Percentiles rank a stretch among this genome's conserved stretches.
Conservation (phyloP, 2,329 filamentous ascomycete species). For the Didymella glomerata region DNA sequence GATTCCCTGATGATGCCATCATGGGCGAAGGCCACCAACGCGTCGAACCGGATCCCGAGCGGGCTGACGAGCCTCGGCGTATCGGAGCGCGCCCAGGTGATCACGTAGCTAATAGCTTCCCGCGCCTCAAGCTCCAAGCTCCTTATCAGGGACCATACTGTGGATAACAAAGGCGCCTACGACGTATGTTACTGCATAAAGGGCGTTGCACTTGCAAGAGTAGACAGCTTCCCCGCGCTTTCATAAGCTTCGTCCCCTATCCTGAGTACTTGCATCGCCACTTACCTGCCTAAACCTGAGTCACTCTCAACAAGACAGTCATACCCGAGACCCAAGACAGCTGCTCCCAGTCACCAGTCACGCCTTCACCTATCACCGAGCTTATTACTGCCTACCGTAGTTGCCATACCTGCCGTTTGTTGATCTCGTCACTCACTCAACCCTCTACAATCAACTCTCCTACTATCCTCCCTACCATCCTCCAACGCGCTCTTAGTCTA, state of each 20-base stretch:
- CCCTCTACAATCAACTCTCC: conserved; percentile 12
- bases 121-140: conserved; percentile 31
- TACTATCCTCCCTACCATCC: conserved; percentile 8
- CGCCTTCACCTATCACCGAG: conserved; percentile 35
- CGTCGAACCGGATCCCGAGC: conserved; percentile 39
- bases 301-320: conserved; percentile 45
- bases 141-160: conserved; percentile 38
- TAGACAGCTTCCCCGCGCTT: conserved; percentile 32
- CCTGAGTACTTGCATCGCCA: conserved; percentile 41
- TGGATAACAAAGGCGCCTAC: conserved; percentile 33
- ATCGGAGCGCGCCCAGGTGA: conserved; percentile 38
- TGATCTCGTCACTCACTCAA: conserved; percentile 21
- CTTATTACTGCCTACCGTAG: conserved; percentile 42
- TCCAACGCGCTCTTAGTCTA: conserved; percentile 14
- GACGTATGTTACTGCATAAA: conserved; percentile 41
- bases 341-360: conserved; percentile 39
- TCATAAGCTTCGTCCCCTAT: conserved; percentile 27
- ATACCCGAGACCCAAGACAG: conserved; percentile 47
- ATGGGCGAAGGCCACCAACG: conserved; percentile 28
- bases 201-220: conserved; percentile 28
- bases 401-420: conserved; percentile 24
- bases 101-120: conserved; percentile 28
- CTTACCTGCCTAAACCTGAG: conserved; percentile 40
- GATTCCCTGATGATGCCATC: conserved; percentile 46
- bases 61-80: conserved; percentile 43